phyloP scores from a whole-genome alignment of 768 basidiomycete species.

The Crucibulum laeve region DNA sequence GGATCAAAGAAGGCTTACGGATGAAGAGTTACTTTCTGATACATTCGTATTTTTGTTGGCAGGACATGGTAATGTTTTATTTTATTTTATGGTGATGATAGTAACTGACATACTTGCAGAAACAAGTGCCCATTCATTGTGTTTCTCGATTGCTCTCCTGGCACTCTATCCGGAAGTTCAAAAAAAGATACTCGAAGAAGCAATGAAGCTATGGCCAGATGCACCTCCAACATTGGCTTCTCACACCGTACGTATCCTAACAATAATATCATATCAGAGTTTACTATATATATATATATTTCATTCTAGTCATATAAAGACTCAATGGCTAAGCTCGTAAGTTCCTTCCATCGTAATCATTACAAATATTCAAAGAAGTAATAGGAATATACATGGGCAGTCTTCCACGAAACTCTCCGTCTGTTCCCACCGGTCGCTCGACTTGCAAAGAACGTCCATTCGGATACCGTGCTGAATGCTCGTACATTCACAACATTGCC shows the following conservation, averaged over 20 bases:
- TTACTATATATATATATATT: not conserved
- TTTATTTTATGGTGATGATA: not conserved
- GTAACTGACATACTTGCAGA: slow-evolving; percentile 20
- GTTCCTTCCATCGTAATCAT: slow-evolving; percentile 5
- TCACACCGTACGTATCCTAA: slow-evolving; percentile 20
- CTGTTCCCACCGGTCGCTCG: slow-evolving; percentile 33
- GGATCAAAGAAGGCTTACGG: slow-evolving; percentile 26
- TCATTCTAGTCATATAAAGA: slow-evolving; percentile 32
- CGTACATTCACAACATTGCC: slow-evolving; percentile 23
- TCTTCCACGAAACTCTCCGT: slow-evolving; percentile 43
- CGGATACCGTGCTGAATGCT: slow-evolving; percentile 29
- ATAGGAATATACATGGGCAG: slow-evolving; percentile 38
- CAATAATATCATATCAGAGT: not conserved
- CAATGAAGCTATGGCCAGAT: slow-evolving; percentile 32
- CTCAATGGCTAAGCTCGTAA: slow-evolving; percentile 30
- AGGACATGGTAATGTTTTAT: slow-evolving; percentile 36
- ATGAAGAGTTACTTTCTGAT: slow-evolving; percentile 43
- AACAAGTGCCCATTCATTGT: slow-evolving; percentile 41
- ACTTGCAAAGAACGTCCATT: slow-evolving; percentile 25
- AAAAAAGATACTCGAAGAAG: slow-evolving; percentile 38
- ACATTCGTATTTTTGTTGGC: slow-evolving; percentile 46
- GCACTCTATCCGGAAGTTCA: slow-evolving; percentile 50
- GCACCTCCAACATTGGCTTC: slow-evolving; percentile 19
- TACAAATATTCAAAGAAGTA: not conserved
- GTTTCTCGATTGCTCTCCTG: slow-evolving; percentile 36